phyloP scores from a whole-genome alignment of 257 asterid species.

The Cinchona pubescens region DNA sequence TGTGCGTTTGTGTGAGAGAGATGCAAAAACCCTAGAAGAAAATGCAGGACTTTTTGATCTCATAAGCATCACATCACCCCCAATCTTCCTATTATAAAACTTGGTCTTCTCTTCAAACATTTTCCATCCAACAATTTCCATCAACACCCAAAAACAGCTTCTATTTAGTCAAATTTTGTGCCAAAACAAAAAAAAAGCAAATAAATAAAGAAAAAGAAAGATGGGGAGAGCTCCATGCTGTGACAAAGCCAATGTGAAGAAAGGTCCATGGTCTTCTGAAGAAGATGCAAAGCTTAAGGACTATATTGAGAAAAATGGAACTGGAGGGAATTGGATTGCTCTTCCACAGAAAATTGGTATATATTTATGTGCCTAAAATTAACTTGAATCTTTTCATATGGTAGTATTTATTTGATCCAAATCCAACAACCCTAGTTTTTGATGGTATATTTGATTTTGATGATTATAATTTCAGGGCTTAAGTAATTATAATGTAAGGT shows the following conservation, averaged over 20 bases:
- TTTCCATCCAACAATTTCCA: slow-evolving; percentile 24
- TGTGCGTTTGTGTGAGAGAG: slow-evolving; percentile 21
- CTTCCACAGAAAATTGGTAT: slow-evolving; percentile 96
- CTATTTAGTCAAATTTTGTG: slow-evolving; percentile 16
- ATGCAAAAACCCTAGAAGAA: slow-evolving; percentile 59
- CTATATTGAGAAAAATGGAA: slow-evolving; percentile 71
- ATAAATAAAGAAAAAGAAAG: not conserved
- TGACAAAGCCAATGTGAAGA: slow-evolving; percentile 89
- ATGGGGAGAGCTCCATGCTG: slow-evolving; percentile 99
- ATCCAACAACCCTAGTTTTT: not conserved
- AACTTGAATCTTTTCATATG: too few species aligned
- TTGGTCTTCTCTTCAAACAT: slow-evolving; percentile 57
- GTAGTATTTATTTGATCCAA: too few species aligned
- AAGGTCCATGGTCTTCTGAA: slow-evolving; percentile 97
- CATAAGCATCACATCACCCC: slow-evolving; percentile 58
- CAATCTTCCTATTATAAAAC: slow-evolving; percentile 56
- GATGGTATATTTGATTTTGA: not conserved
- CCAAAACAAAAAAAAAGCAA: not conserved
- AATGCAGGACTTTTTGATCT: slow-evolving; percentile 44
- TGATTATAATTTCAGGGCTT: slow-evolving; percentile 47
- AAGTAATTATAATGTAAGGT: too few species aligned
- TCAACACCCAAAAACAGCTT: slow-evolving; percentile 20
- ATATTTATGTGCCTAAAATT: not conserved
- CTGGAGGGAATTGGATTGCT: slow-evolving; percentile 97
- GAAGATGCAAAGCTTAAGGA: slow-evolving; percentile 89